These are phyloP conservation scores for Irpex sp. DNA, from an alignment of 1,284 basidiomycete genomes.

Conservation along the genomic window DNA sequence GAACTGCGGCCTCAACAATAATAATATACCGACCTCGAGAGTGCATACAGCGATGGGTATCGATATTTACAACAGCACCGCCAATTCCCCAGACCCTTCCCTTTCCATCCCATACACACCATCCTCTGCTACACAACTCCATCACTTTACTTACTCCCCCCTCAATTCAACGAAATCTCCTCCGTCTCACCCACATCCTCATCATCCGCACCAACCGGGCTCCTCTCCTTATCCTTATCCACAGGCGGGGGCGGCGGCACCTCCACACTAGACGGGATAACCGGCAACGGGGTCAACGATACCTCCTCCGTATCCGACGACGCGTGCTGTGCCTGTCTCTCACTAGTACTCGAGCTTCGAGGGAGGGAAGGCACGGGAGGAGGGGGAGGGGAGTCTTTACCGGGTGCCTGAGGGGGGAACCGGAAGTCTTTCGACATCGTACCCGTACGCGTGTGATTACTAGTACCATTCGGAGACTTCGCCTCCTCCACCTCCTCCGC, in stretches of 20 bases:
- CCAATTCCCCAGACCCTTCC: too few relatives aligned
- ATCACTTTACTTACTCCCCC: too few relatives aligned
- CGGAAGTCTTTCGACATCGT: constrained; percentile 76
- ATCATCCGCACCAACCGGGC: constrained; percentile 40
- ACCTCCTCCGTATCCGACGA: constrained; percentile 18
- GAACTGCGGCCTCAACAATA: not conserved
- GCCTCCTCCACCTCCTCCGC: constrained; percentile 23
- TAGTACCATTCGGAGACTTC: constrained; percentile 14
- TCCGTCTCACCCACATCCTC: constrained; percentile 73
- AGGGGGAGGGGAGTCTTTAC: constrained; percentile 23
- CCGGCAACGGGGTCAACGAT: constrained; percentile 25
- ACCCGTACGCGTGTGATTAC: constrained; percentile 34
- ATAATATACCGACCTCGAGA: not conserved
- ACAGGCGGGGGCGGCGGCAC: constrained; percentile 72
- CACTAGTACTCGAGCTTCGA: not conserved
- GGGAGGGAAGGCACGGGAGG: constrained; percentile 14
- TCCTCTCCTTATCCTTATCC: constrained; percentile 71
- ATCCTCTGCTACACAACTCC: too few relatives aligned
- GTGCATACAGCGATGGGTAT: not conserved
- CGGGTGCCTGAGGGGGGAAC: constrained; percentile 47
- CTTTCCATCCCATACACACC: too few relatives aligned
- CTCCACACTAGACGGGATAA: constrained; percentile 61
- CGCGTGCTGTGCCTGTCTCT: constrained; percentile 8
- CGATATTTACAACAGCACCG: not conserved
- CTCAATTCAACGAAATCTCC: constrained; percentile 47